These are phyloP conservation scores for Periconia macrospinosa DNA, from an alignment of 2,329 filamentous ascomycete genomes.

Conservation along the genomic window DNA sequence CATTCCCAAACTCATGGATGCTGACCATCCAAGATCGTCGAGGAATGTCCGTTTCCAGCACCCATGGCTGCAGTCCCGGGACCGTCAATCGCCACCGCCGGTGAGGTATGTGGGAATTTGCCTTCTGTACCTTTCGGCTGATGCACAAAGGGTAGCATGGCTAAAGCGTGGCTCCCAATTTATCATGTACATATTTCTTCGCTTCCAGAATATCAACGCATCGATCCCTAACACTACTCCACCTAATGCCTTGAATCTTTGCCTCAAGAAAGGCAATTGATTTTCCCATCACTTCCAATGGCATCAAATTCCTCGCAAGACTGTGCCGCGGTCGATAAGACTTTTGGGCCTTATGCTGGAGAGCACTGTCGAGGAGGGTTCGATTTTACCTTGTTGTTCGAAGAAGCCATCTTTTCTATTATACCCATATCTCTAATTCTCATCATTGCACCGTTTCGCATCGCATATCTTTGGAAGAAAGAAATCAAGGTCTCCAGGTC, in stretches of 20 bases:
- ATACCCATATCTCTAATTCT: conserved; percentile 34
- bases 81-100: conserved; percentile 16
- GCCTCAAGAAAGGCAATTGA: conserved; percentile 21
- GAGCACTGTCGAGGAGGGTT: conserved; percentile 38
- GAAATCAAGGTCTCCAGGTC: conserved; percentile 26
- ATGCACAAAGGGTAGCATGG: conserved; percentile 15
- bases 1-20: neutral
- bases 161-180: conserved; percentile 13
- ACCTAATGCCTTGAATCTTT: conserved; percentile 22
- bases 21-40: conserved; percentile 7
- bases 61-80: conserved; percentile 6
- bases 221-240: conserved; percentile 15
- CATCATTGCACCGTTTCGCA: conserved; percentile 28
- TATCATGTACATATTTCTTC: conserved; percentile 1
- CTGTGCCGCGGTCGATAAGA: conserved; percentile 31
- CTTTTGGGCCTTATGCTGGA: conserved; percentile 36
- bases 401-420: conserved; percentile 38
- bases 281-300: conserved; percentile 23
- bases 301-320: conserved; percentile 16
- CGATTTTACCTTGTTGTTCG: conserved; percentile 44
- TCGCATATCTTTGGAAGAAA: conserved; percentile 29
- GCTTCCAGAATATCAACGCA: conserved; percentile 16
- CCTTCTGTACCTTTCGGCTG: conserved; percentile 23
- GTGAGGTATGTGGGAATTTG: conserved; percentile 18
- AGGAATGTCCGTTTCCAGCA: conserved; percentile 14